These are phyloP conservation scores for Botrytis hyacinthi DNA, from an alignment of 2,329 filamentous ascomycete genomes.

Conservation along the genomic window DNA sequence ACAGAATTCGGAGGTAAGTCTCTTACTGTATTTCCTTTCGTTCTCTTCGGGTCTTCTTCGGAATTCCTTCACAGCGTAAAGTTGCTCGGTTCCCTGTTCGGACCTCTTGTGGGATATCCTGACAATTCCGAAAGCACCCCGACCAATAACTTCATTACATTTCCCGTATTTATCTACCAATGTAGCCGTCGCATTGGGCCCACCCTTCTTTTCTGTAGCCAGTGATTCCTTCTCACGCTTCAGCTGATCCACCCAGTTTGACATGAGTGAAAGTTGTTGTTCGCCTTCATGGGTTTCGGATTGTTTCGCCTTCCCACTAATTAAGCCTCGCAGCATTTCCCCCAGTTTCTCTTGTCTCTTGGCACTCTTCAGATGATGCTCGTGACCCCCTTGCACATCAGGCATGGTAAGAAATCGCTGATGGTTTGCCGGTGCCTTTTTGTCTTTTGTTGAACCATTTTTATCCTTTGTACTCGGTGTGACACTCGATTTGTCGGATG, in stretches of 20 bases:
- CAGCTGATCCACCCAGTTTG: conserved; percentile 92
- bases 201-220: conserved; percentile 72
- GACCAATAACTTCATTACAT: conserved; percentile 94
- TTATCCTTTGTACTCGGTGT: conserved; percentile 30
- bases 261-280: conserved; percentile 86
- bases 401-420: conserved; percentile 52
- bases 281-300: conserved; percentile 61
- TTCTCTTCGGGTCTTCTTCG: conserved; percentile 90
- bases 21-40: conserved; percentile 96
- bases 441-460: conserved; percentile 31
- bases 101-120: conserved; percentile 95
- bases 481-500: conserved; percentile 26
- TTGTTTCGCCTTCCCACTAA: conserved; percentile 79
- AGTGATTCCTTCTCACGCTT: conserved; percentile 80
- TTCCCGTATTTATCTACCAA: conserved; percentile 97
- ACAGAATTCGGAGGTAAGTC: conserved; percentile 94
- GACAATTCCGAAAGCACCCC: conserved; percentile 95
- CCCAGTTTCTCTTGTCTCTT: conserved; percentile 92
- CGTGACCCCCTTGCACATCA: conserved; percentile 67
- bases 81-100: conserved; percentile 78
- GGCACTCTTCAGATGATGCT: conserved; percentile 84
- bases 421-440: conserved; percentile 30
- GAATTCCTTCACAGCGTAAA: conserved; percentile 98
- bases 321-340: conserved; percentile 83
- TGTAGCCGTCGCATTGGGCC: conserved; percentile 70